phyloP scores from a whole-genome alignment of 2,329 filamentous ascomycete species.

The Alternaria alternata region DNA sequence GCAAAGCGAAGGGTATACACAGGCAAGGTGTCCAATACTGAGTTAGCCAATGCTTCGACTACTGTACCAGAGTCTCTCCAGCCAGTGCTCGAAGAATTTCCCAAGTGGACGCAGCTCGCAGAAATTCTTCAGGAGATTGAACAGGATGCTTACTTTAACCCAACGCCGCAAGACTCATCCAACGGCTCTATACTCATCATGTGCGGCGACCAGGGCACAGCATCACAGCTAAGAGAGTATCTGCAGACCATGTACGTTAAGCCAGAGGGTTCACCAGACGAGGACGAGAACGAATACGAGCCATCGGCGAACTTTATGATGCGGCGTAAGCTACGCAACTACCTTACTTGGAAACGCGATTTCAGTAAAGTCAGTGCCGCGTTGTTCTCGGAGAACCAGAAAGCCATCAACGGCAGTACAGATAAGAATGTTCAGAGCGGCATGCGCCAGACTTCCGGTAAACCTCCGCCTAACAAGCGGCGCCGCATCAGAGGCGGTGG shows the following conservation, averaged over 20 bases:
- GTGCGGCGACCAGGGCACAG: slow-evolving; percentile 88
- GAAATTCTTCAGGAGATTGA: slow-evolving; percentile 95
- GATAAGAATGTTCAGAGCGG: slow-evolving; percentile 62
- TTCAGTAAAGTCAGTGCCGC: slow-evolving; percentile 84
- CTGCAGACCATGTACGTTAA: slow-evolving; percentile 87
- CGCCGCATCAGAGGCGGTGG: slow-evolving; percentile 84
- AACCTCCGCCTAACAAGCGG: slow-evolving; percentile 83
- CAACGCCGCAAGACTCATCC: slow-evolving; percentile 77
- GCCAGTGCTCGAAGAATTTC: slow-evolving; percentile 89
- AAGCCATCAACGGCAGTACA: slow-evolving; percentile 72
- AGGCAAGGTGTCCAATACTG: slow-evolving; percentile 70
- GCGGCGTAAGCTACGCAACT: slow-evolving; percentile 83
- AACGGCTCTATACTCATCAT: slow-evolving; percentile 95
- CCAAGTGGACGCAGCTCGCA: slow-evolving; percentile 90
- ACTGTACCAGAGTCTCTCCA: slow-evolving; percentile 68
- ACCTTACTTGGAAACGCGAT: slow-evolving; percentile 88
- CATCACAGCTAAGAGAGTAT: slow-evolving; percentile 88
- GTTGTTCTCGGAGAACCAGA: slow-evolving; percentile 82
- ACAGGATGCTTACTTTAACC: slow-evolving; percentile 85
- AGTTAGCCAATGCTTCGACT: slow-evolving; percentile 56
- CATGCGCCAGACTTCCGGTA: slow-evolving; percentile 59
- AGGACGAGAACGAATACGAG: slow-evolving; percentile 62
- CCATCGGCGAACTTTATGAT: slow-evolving; percentile 88
- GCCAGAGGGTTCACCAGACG: slow-evolving; percentile 54
- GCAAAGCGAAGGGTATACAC: slow-evolving; percentile 89